These are phyloP conservation scores for Lophium mytilinum DNA, from an alignment of 495 filamentous ascomycete species.

Conservation along the genomic window DNA sequence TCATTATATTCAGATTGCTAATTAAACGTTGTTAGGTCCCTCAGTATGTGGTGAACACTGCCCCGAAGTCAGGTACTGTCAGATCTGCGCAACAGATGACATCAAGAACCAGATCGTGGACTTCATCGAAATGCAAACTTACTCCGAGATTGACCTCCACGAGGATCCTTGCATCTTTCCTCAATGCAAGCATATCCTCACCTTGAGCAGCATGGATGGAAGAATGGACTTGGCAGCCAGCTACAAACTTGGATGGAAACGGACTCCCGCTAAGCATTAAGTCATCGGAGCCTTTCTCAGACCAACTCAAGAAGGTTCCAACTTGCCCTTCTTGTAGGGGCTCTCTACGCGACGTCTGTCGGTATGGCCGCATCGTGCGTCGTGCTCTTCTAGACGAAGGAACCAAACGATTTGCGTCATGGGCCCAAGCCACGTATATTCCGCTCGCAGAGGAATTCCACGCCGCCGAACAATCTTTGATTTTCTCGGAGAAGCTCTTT, in stretches of 20 bases:
- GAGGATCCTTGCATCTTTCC: slow-evolving; percentile 55
- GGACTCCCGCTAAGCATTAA: slow-evolving; percentile 39
- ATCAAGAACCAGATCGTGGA: slow-evolving; percentile 46
- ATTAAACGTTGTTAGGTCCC: slow-evolving; percentile 46
- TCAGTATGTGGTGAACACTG: slow-evolving; percentile 16
- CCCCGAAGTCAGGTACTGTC: slow-evolving; percentile 39
- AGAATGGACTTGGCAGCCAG: slow-evolving; percentile 52
- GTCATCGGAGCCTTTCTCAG: slow-evolving; percentile 45
- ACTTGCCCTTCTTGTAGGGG: slow-evolving; percentile 56
- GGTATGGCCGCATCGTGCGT: slow-evolving; percentile 61
- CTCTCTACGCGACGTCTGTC: slow-evolving; percentile 51
- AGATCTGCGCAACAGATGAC: slow-evolving; percentile 23
- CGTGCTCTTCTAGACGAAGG: slow-evolving; percentile 58
- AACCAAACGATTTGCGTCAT: slow-evolving; percentile 57
- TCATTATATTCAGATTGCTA: slow-evolving; percentile 7
- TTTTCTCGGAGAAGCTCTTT: too few species aligned
- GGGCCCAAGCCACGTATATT: slow-evolving; percentile 42
- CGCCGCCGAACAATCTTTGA: slow-evolving; percentile 21
- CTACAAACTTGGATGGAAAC: slow-evolving; percentile 45
- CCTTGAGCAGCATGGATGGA: slow-evolving; percentile 54
- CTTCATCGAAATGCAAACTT: slow-evolving; percentile 42
- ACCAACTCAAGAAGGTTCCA: slow-evolving; percentile 40
- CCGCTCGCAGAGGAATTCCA: slow-evolving; percentile 29
- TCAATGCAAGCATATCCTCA: slow-evolving; percentile 60
- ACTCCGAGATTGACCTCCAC: slow-evolving; percentile 50